These are phyloP conservation scores for Cercospora citrullina DNA, from an alignment of 2,329 filamentous ascomycete genomes.

Conservation along the genomic window DNA sequence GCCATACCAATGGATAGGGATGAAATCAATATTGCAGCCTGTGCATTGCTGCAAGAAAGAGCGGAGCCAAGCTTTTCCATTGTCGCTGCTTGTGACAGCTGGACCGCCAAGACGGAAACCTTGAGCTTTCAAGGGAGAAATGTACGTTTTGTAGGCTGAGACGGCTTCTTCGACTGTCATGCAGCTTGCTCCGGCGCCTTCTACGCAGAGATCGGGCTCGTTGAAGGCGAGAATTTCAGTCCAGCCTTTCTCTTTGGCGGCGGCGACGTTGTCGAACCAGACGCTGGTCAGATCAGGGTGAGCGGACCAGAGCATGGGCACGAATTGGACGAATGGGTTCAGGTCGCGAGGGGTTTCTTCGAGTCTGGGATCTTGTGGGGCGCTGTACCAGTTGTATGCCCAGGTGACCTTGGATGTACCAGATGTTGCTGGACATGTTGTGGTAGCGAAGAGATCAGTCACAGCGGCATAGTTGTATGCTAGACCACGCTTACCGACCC, in stretches of 20 bases:
- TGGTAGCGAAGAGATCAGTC: not conserved
- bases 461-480: not conserved
- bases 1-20: conserved; percentile 1
- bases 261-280: conserved; percentile 3
- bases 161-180: not conserved
- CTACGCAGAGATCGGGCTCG: not conserved
- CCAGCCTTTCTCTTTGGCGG: not conserved
- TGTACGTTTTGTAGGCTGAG: not conserved
- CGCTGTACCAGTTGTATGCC: conserved; percentile 1
- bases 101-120: conserved; percentile 1
- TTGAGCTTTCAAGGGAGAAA: not conserved
- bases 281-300: not conserved
- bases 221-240: conserved; percentile 2
- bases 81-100: not conserved
- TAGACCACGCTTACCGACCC: not conserved
- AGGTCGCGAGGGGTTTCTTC: not conserved
- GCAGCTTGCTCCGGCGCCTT: not conserved
- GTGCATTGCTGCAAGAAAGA: not conserved
- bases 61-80: not conserved
- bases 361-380: not conserved
- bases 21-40: conserved; percentile 1
- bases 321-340: not conserved
- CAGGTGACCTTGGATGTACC: conserved; percentile 2
- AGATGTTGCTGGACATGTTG: not conserved
- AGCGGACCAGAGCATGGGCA: conserved; percentile 5